Evolutionary conservation across 495 filamentous ascomycete genomes (phyloP), one percentile per base, ranked within the genome.

Genomic region (Podospora didyma): DNA sequence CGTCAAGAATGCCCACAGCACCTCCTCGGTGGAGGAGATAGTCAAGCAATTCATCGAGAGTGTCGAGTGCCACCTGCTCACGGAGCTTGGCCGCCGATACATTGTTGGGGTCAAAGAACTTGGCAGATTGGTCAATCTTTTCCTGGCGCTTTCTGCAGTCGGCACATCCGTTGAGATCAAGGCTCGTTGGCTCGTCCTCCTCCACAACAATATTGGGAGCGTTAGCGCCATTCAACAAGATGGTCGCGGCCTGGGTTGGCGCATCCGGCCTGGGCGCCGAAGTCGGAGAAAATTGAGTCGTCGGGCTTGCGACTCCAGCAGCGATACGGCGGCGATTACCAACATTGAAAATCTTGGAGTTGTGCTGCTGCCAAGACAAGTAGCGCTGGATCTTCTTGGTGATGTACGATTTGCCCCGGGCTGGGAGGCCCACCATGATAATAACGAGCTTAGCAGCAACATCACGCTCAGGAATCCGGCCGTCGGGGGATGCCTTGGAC

Each of bases 331-430:
- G 79, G 62, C 90, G 85, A 66, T 96, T 90, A 45, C 94, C 94
- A 39, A 98, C 94, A 60, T 98, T 98, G 82, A 98, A 98, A 59
- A 98, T 97, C 62, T 81, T 79, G 20, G 90, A 90, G 61, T 96
- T 88, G 67, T 98, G 94, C 62, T 98, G 94, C 49, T 96, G 85
- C 94, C 94, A 98, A 53, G 95, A 92, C 21, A 98, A 75, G 63
- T 98, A 98, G 49, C 94, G 83, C 22, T 92, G 88, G 46, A 98
- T 79, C 76, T 98, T 98, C 79, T 96, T 97, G 52, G 93, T 97
- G 62, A 98, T 92, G 72, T 98, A 98, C 54, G 91, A 96, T 74
- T 98, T 98, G 52, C 94, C 94, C 58, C 94, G 77, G 1, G 94
- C 94, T 0, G 94, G 94, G 50, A 98, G 79, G 57, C 94, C 94